Percentiles rank a stretch among this genome's conserved stretches.
Evolutionary conservation across 139 green algal genomes (phyloP).

Genomic region (Coccomyxa sp.): DNA sequence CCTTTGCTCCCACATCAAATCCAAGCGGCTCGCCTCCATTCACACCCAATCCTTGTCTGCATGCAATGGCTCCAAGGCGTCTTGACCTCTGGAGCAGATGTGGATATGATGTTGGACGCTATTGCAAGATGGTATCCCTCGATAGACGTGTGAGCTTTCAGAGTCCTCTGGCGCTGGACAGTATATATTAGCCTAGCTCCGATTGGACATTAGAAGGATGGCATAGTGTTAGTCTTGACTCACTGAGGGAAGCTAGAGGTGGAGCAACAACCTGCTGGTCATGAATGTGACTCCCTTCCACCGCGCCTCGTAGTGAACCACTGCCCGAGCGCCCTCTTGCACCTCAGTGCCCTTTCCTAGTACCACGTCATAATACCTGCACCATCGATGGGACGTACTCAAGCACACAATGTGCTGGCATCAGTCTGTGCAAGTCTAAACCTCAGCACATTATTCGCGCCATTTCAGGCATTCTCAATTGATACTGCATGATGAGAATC

Average conservation of each 20-base stretch:
- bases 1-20: slow-evolving; percentile 78
- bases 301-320: slow-evolving; percentile 81
- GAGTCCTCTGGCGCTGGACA: too few species aligned
- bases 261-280: slow-evolving; percentile 36
- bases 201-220: too few species aligned
- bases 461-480: not conserved
- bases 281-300: slow-evolving; percentile 64
- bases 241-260: too few species aligned
- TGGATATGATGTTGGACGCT: too few species aligned
- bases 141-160: too few species aligned
- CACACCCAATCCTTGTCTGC: slow-evolving; percentile 76
- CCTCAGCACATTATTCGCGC: not conserved
- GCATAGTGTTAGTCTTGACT: too few species aligned
- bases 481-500: not conserved
- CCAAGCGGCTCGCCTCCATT: slow-evolving; percentile 74
- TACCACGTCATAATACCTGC: slow-evolving; percentile 61
- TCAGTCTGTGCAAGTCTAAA: not conserved
- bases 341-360: slow-evolving; percentile 48
- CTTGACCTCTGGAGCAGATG: too few species aligned
- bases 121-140: too few species aligned
- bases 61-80: too few species aligned
- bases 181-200: too few species aligned
- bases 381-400: not conserved
- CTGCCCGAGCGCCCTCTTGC: slow-evolving; percentile 52
- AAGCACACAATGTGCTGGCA: not conserved